Base-by-base conservation (phyloP, 2,329 filamentous ascomycete genomes). In the Colletotrichum gigasporum region DNA sequence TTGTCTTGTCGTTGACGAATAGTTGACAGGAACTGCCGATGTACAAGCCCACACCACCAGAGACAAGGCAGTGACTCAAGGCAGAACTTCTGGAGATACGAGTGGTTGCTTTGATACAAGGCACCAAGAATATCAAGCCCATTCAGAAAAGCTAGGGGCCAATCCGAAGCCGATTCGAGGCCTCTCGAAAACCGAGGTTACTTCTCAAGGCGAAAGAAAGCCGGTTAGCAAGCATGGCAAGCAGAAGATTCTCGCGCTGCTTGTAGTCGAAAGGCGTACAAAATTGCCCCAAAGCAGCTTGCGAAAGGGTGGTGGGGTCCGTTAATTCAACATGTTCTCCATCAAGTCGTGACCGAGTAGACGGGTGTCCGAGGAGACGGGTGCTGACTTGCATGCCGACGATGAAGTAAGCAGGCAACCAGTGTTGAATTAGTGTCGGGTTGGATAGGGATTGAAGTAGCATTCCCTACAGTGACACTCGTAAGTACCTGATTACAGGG, bases 31-130 rank as follows among this genome's bases (percentile, higher is more conserved):
- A 6, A 60, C 10, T 34, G 55, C 24, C 37, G 37, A 26, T 35
- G 18, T 9, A 14, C 4, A 63, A n/a, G 26, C 22, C 37, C 55
- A 62, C 48, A 55, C 41, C 56, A 62, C 41, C 42, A 39, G 10
- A 28, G 16, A 28, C 12, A 3, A 10, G 6, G 45, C 18, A 50
- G 57, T 62, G 61, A 55, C 55, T 64, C 61, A 61, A 18, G 41
- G 4, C 11, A 6, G 28, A 3, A 10, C 32, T 30, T 32, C 6
- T 34, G 24, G 12, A 20, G 14, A 54, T 41, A 16, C 42, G 30
- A 64, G 39, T 64, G 48, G 56, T 16, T 44, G 9, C 24, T 28
- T 34, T 30, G 20, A 30, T 47, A 20, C 39, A 48, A 64, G 56
- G 61, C 32, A 64, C 28, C 32, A 22, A 47, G 11, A 45, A 12